Conservation (phyloP, 345 rosid species). For the Gossypium raimondii region DNA sequence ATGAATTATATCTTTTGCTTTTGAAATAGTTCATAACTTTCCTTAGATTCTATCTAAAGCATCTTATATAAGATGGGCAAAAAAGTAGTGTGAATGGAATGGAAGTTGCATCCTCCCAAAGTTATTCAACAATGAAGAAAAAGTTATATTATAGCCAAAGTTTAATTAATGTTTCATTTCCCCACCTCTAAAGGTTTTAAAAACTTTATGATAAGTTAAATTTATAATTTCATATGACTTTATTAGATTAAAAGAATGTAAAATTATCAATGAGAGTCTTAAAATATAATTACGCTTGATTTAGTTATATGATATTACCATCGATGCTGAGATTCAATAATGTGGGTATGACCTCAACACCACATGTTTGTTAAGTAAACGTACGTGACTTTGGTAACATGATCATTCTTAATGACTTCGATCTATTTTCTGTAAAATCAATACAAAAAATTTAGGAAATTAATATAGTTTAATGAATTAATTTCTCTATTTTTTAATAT, state of each 20-base stretch:
- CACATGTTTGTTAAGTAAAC: no score
- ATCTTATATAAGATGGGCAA: not conserved
- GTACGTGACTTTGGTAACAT: no score
- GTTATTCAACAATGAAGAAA: constrained; percentile 16
- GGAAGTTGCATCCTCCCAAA: constrained; percentile 19
- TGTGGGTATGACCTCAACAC: no score
- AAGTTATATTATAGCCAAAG: not conserved
- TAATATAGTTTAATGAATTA: no score
- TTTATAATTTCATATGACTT: no score
- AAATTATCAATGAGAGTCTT: not conserved
- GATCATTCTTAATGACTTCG: no score
- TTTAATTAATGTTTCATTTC: constrained; percentile 11
- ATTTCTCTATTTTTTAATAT: no score
- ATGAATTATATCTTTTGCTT: not conserved
- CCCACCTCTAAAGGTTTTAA: constrained; percentile 9
- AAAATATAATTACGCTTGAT: not conserved
- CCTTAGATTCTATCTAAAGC: constrained; percentile 4
- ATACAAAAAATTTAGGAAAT: no score
- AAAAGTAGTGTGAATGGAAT: constrained; percentile 31
- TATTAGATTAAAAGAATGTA: not conserved
- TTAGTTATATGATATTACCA: no score
- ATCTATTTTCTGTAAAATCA: no score
- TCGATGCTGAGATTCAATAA: no score
- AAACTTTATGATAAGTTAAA: not conserved
- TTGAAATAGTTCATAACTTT: constrained; percentile 1